Evolutionary conservation across 129 eudicot species (phyloP).

Genomic region (Saposhnikovia divaricata): DNA sequence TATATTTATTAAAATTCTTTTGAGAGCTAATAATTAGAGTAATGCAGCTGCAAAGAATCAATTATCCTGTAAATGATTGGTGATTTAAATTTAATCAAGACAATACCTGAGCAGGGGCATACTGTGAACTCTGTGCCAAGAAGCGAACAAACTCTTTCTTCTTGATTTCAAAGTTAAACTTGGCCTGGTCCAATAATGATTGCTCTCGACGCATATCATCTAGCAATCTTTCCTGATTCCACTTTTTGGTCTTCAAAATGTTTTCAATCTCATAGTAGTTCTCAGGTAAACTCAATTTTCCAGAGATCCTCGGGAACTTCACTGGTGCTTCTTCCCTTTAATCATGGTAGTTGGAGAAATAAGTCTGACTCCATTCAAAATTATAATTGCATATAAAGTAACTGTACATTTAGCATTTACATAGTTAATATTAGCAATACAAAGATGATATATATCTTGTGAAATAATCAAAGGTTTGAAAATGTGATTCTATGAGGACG

Average conservation of each 20-base stretch:
- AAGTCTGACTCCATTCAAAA: background rate
- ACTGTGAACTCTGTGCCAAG: constrained; percentile 57
- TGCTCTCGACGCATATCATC: constrained; percentile 82
- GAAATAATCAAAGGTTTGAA: background rate
- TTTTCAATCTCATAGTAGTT: constrained; percentile 45
- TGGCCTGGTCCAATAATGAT: constrained; percentile 38
- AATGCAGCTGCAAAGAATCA: background rate
- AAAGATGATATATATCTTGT: background rate
- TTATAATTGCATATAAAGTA: background rate
- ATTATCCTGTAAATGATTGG: background rate
- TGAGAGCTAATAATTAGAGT: background rate
- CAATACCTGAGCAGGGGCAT: constrained; percentile 19
- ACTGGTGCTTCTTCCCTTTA: constrained; percentile 56
- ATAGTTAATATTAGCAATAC: background rate
- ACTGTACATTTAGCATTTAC: background rate
- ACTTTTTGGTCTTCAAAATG: constrained; percentile 47
- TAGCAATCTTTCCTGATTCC: constrained; percentile 48
- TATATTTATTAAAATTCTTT: background rate
- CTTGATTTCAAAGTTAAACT: constrained; percentile 44
- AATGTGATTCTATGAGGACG: background rate
- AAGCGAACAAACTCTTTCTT: constrained; percentile 68
- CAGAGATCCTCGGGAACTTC: constrained; percentile 46
- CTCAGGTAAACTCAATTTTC: constrained; percentile 36
- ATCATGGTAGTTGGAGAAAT: background rate
- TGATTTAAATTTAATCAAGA: background rate